These are phyloP conservation scores for Breviolum minutum DNA, from an alignment of 73 alveolate species.

Conservation along the genomic window DNA sequence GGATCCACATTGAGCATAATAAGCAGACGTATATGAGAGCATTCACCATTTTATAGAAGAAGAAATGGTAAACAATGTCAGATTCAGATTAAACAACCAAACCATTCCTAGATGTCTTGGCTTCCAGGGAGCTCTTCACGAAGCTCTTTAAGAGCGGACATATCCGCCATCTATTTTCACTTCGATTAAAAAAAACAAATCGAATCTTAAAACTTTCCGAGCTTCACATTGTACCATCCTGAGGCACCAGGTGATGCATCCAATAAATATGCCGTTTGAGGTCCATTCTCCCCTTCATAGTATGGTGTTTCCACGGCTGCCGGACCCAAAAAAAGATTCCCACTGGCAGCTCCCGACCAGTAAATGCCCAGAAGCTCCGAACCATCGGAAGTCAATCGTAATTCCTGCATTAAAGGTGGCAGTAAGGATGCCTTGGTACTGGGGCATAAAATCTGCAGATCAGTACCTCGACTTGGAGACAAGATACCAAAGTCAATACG, in stretches of 20 bases:
- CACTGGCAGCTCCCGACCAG: constrained; percentile 41
- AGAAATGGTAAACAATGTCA: no score
- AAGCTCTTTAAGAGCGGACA: no score
- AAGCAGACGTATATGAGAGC: no score
- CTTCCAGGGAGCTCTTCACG: no score
- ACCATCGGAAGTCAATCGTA: constrained; percentile 39
- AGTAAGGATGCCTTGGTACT: constrained; percentile 7
- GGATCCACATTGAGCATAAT: no score
- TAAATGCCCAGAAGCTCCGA: constrained; percentile 36
- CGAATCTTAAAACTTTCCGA: background rate
- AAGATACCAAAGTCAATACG: background rate
- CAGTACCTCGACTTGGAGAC: background rate
- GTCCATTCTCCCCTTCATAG: background rate
- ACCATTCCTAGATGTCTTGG: no score
- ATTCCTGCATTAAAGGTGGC: constrained; percentile 68
- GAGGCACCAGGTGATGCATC: constrained; percentile 51
- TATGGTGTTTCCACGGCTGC: constrained; percentile 12
- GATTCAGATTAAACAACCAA: no score
- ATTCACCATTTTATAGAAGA: no score
- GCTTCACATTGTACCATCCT: constrained; percentile 49
- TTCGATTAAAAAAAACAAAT: no score
- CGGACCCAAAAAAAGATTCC: constrained; percentile 16
- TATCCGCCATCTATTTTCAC: no score
- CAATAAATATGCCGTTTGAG: background rate
- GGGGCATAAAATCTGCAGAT: constrained; percentile 1